phyloP scores from a whole-genome alignment of 805 yeast species.

The Candida arabinofermentans region DNA sequence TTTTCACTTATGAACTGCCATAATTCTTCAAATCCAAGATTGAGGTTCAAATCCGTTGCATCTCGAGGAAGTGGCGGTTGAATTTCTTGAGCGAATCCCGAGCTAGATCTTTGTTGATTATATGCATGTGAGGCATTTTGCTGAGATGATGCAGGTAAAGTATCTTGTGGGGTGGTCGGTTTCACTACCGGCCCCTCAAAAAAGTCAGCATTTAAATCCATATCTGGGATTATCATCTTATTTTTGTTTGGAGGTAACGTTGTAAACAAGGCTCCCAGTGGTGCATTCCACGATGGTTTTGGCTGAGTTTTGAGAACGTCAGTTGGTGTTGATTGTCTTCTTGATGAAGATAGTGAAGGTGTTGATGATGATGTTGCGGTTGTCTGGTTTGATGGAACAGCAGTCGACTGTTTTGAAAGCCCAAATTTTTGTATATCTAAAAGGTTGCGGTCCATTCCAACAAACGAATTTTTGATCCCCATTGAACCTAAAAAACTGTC shows the following conservation, averaged over 20 bases:
- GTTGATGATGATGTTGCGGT: not conserved
- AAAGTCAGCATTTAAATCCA: not conserved
- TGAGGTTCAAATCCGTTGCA: too few species aligned
- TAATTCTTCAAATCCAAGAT: constrained; percentile 13
- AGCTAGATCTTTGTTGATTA: not conserved
- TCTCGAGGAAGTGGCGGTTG: too few species aligned
- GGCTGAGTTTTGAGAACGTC: not conserved
- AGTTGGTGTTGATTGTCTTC: not conserved
- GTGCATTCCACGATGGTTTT: not conserved
- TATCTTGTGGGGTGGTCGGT: not conserved
- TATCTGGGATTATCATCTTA: not conserved
- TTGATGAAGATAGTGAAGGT: not conserved
- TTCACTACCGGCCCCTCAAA: not conserved
- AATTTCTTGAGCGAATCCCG: not conserved
- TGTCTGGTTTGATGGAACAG: not conserved
- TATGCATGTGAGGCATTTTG: not conserved
- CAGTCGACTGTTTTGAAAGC: not conserved
- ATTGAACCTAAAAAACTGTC: constrained; percentile 2
- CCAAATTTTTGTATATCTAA: too few species aligned
- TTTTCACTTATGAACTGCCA: constrained; percentile 21
- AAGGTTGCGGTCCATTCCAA: too few species aligned
- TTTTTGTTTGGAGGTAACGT: not conserved
- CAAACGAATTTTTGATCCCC: constrained; percentile 1
- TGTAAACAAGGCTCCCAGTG: not conserved
- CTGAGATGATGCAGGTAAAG: not conserved